Base-by-base conservation (phyloP, 257 asterid genomes). In the Solanum pinnatisectum region DNA sequence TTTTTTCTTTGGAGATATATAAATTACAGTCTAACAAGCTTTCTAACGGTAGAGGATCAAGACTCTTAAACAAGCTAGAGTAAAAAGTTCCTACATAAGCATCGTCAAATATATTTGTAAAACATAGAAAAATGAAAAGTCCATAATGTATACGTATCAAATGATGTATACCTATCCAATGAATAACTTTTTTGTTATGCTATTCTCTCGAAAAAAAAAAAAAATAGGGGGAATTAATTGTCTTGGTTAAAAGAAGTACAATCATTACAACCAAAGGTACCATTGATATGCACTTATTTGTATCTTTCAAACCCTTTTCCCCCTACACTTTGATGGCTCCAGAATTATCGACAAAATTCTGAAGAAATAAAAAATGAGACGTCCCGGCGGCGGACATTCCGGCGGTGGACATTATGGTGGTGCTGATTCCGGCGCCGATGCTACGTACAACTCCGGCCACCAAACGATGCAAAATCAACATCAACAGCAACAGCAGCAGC, bases 401-500 rank as follows among this genome's bases (percentile, higher is more conserved):
- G 83, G 83, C 8, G 84, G 84, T n/a, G 84, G 84, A 39, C 84
- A 77, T 40, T 77, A 77, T 59, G 84, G 84, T 5, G 14, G 36
- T n/a, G 84, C 59, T 39, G 59, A 76, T 76, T 39, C 83, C 83
- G 83, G 83, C 83, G 83, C 83, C 56, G 56, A 39, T 15, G 59
- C 6, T 6, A 39, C 52, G 3, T 76, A 76, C 7, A 76, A 39
- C 32, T 76, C 83, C 25, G 60, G 6, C 60, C 84, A 27, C 25
- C 84, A 23, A 39, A 39, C 65, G 35, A 42, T 78, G 65, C 86
- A 84, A 46, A 93, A 90, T 70, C 92, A 63, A 5, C 71, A 67
- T 4, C 86, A 77, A 39, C 95, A 12, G 52, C 52, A 90, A 67
- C 92, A 90, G 42, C 92, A 89, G 35, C 92, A 88, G 76, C 89